Base-by-base conservation (phyloP, 805 yeast species). In the Ogataea ganodermae region DNA sequence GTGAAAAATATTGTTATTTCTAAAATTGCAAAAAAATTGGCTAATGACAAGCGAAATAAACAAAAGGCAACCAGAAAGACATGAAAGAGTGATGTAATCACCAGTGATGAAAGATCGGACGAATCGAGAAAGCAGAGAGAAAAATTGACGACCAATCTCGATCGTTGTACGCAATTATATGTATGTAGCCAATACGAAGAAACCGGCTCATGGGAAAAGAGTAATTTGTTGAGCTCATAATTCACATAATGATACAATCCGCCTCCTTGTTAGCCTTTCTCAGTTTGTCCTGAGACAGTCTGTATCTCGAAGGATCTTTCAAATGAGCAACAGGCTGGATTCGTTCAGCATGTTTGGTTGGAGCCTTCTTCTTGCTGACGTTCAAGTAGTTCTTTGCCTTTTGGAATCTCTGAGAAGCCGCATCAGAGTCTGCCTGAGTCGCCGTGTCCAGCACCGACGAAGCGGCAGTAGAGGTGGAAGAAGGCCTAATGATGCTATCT, bases 221-320 rank as follows among this genome's bases (percentile, higher is more conserved):
- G n/a, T n/a, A n/a, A n/a, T n/a, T n/a, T n/a, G n/a, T n/a, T n/a
- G n/a, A n/a, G n/a, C n/a, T n/a, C n/a, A n/a, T n/a, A n/a, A n/a
- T n/a, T n/a, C 49, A 66, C 70, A 66, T 64, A 40, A 66, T 65
- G 6, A 65, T 61, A 52, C 70, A 66, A 40, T 65, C 66, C 23
- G 56, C 56, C 21, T 57, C 46, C 17, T 35, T 43, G 28, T 22
- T 31, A 13, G 22, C 16, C 22, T 30, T 20, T 24, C 38, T 44
- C 42, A 37, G 42, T 18, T 24, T 38, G 3, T 24, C 42, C 32
- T 38, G 42, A 7, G 42, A 26, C 21, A 20, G 3, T 27, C 42
- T 24, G 42, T 26, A 26, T 38, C 32, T 38, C 10, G 32, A 17
- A 3, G 43, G 43, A 18, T 40, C 35, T 3, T 14, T n/a, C n/a